These are phyloP conservation scores for Pseudogymnoascus sp. DNA, from an alignment of 2,329 filamentous ascomycete species.

Conservation along the genomic window DNA sequence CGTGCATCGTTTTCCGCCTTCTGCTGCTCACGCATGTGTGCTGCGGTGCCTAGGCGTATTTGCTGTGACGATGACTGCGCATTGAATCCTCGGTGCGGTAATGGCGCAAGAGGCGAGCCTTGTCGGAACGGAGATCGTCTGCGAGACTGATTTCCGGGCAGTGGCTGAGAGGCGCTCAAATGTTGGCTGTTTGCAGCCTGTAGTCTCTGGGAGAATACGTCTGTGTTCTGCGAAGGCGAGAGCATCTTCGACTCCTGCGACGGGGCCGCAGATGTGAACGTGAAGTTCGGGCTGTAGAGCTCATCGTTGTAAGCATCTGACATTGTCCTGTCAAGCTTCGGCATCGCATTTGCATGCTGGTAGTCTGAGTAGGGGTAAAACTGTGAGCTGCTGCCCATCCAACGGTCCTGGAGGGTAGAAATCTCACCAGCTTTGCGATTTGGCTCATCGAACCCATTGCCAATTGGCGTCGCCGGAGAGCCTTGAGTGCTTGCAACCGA, in stretches of 20 bases:
- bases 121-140: slow-evolving; percentile 77
- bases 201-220: slow-evolving; percentile 66
- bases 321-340: slow-evolving; percentile 78
- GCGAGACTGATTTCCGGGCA: slow-evolving; percentile 39
- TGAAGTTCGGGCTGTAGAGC: slow-evolving; percentile 66
- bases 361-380: slow-evolving; percentile 35
- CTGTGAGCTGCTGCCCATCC: slow-evolving; percentile 62
- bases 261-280: slow-evolving; percentile 48
- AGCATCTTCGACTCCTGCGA: slow-evolving; percentile 34
- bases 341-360: slow-evolving; percentile 50
- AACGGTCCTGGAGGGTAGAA: slow-evolving; percentile 29
- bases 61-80: slow-evolving; percentile 23
- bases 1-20: slow-evolving; percentile 52
- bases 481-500: slow-evolving; percentile 55
- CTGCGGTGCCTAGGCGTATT: slow-evolving; percentile 44
- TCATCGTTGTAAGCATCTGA: slow-evolving; percentile 81
- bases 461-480: slow-evolving; percentile 50
- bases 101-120: slow-evolving; percentile 53
- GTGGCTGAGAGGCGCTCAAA: slow-evolving; percentile 46
- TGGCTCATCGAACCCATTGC: slow-evolving; percentile 38
- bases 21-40: slow-evolving; percentile 51
- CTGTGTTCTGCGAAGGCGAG: slow-evolving; percentile 41
- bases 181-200: slow-evolving; percentile 72
- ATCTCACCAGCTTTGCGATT: slow-evolving; percentile 49
- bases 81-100: slow-evolving; percentile 31